These are phyloP conservation scores for Penicillium hesseltinei DNA, from an alignment of 2,329 filamentous ascomycete species.

Conservation along the genomic window DNA sequence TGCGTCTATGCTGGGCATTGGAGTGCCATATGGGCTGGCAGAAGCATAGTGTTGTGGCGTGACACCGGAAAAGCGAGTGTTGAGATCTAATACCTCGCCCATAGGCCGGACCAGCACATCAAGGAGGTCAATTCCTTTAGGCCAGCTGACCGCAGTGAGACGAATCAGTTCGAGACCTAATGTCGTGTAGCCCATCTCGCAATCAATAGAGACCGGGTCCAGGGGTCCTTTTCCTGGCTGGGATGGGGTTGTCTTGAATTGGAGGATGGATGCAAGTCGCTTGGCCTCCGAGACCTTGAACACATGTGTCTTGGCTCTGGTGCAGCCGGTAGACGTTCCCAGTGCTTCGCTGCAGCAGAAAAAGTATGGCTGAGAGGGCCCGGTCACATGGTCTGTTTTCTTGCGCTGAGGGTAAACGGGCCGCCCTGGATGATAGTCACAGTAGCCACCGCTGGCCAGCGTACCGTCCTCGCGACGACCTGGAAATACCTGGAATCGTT, in stretches of 20 bases:
- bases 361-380: slow-evolving; percentile 62
- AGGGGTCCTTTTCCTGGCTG: slow-evolving; percentile 32
- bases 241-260: slow-evolving; percentile 72
- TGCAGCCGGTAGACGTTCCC: slow-evolving; percentile 74
- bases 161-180: slow-evolving; percentile 85
- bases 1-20: slow-evolving; percentile 24
- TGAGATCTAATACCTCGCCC: slow-evolving; percentile 83
- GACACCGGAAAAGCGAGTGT: slow-evolving; percentile 88
- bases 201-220: slow-evolving; percentile 76
- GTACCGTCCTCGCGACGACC: slow-evolving; percentile 75
- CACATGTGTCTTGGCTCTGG: slow-evolving; percentile 69
- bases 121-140: slow-evolving; percentile 68
- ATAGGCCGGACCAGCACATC: slow-evolving; percentile 82
- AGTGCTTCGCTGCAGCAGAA: slow-evolving; percentile 75
- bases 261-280: slow-evolving; percentile 72
- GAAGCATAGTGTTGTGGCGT: slow-evolving; percentile 71
- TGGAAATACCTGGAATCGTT: slow-evolving; percentile 88
- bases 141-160: slow-evolving; percentile 86
- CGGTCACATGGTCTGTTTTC: slow-evolving; percentile 55
- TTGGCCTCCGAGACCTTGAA: slow-evolving; percentile 79
- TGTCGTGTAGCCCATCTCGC: slow-evolving; percentile 96
- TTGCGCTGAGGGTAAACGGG: slow-evolving; percentile 58
- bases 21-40: slow-evolving; percentile 57
- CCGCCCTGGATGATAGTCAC: slow-evolving; percentile 78
- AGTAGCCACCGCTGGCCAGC: slow-evolving; percentile 72